phyloP scores from a whole-genome alignment of 148 eudicot genomes.

The Fagopyrum tataricum region DNA sequence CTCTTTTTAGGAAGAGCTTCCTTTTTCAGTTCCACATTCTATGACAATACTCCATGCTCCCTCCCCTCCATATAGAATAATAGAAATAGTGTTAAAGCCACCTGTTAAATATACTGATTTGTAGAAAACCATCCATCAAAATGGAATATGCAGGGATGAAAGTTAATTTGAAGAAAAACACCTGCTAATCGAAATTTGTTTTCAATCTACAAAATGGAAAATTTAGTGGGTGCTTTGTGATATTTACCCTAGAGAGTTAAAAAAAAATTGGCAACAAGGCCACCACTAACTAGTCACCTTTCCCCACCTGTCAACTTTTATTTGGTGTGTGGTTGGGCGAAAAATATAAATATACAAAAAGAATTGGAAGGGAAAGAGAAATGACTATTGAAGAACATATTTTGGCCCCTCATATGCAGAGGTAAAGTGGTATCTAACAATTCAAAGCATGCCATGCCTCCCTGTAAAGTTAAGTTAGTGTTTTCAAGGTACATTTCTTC shows the following conservation, averaged over 20 bases:
- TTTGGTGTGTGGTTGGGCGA: no score
- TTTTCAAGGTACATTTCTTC: not conserved
- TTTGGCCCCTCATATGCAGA: not conserved
- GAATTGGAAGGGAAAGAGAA: not conserved
- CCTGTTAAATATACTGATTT: no score
- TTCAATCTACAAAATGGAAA: no score
- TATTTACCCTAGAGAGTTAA: not conserved
- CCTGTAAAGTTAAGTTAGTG: slow-evolving; percentile 5
- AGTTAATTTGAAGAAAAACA: no score
- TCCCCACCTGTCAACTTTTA: not conserved
- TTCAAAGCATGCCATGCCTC: not conserved
- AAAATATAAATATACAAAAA: not conserved
- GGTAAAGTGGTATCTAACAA: not conserved
- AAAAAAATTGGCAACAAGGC: slow-evolving; percentile 1
- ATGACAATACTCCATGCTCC: not conserved
- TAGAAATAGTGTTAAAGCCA: no score
- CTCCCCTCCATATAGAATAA: no score
- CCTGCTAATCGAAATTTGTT: no score
- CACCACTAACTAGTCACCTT: not conserved
- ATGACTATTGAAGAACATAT: not conserved
- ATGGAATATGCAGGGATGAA: no score
- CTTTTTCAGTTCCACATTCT: not conserved
- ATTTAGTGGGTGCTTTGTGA: no score
- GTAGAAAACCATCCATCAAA: no score
- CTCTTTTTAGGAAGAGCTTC: not conserved